Percentiles rank a stretch among this genome's conserved stretches.
These are phyloP conservation scores for Dorcoceras hygrometricum DNA, from an alignment of 257 asterid genomes.

Conservation along the genomic window DNA sequence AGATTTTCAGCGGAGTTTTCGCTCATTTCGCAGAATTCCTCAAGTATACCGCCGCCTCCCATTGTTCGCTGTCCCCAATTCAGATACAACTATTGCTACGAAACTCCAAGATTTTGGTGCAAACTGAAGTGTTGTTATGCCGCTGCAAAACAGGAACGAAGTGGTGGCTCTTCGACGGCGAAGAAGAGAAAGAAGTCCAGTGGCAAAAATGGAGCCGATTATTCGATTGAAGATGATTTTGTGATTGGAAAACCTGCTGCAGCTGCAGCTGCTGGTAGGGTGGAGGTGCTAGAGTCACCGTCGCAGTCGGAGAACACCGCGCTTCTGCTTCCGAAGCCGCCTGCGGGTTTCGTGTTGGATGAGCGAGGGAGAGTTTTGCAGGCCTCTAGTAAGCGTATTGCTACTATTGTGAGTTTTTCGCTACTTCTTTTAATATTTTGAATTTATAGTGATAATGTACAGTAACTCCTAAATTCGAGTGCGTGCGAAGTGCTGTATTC, in stretches of 20 bases:
- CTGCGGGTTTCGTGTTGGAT: slow-evolving; percentile 86
- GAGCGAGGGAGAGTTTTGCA: slow-evolving; percentile 80
- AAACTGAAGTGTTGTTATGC: slow-evolving; percentile 37
- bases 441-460: background rate
- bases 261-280: slow-evolving; percentile 23
- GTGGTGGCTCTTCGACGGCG: slow-evolving; percentile 35
- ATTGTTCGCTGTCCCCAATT: slow-evolving; percentile 22
- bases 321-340: slow-evolving; percentile 85
- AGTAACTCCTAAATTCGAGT: background rate
- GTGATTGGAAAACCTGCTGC: slow-evolving; percentile 39
- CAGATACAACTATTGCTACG: background rate
- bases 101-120: slow-evolving; percentile 25
- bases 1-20: slow-evolving; percentile 33
- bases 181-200: slow-evolving; percentile 44
- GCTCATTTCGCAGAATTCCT: slow-evolving; percentile 10
- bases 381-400: slow-evolving; percentile 82
- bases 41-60: slow-evolving; percentile 19
- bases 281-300: slow-evolving; percentile 41
- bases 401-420: slow-evolving; percentile 60
- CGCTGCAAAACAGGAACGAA: slow-evolving; percentile 56
- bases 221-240: slow-evolving; percentile 37
- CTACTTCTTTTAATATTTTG: background rate
- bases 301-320: slow-evolving; percentile 38
- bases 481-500: background rate
- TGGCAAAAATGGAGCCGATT: slow-evolving; percentile 28